These are phyloP conservation scores for Hypholoma fasciculare DNA, from an alignment of 768 basidiomycete genomes.

Conservation along the genomic window DNA sequence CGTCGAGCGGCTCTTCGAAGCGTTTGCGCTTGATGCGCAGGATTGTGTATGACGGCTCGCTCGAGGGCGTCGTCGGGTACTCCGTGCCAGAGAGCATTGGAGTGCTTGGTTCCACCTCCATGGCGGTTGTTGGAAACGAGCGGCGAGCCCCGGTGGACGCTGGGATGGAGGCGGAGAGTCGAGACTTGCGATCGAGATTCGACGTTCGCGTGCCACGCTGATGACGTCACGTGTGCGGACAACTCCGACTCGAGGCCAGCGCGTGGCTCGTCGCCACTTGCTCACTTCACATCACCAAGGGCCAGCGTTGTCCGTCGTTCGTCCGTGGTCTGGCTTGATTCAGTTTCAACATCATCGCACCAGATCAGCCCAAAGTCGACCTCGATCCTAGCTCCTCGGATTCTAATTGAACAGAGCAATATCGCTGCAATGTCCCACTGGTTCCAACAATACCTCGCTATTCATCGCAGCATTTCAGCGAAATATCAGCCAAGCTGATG, in stretches of 20 bases:
- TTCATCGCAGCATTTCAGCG: too few relatives aligned
- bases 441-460: too few relatives aligned
- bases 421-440: too few relatives aligned
- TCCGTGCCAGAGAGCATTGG: background rate
- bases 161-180: background rate
- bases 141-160: background rate
- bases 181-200: background rate
- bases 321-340: too few relatives aligned
- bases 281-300: too few relatives aligned
- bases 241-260: background rate
- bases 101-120: background rate
- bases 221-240: conserved; percentile 21
- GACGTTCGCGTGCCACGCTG: conserved; percentile 6
- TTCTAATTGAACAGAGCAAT: too few relatives aligned
- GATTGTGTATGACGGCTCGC: conserved; percentile 58
- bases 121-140: conserved; percentile 1
- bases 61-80: background rate
- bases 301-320: too few relatives aligned
- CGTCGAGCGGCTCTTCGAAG: conserved; percentile 81
- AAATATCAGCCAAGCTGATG: too few relatives aligned
- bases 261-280: background rate
- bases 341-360: too few relatives aligned
- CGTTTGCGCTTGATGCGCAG: conserved; percentile 83
- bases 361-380: too few relatives aligned
- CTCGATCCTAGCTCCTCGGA: too few relatives aligned